phyloP scores from a whole-genome alignment of 495 filamentous ascomycete genomes.

The Penicillium egyptiacum region DNA sequence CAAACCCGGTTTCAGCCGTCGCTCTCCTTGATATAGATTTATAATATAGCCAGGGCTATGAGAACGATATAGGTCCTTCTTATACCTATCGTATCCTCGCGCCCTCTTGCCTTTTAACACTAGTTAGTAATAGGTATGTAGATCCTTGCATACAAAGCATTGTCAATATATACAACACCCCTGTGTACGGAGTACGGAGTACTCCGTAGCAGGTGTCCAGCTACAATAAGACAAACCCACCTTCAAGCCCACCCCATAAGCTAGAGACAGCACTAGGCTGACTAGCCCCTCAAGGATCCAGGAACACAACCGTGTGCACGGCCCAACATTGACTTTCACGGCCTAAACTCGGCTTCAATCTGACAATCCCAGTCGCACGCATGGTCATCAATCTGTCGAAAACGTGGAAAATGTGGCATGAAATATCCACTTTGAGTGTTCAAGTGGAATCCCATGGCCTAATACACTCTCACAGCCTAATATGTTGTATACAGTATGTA shows the following conservation, averaged over 20 bases:
- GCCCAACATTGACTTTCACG: not conserved
- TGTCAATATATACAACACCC: not conserved
- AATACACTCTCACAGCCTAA: not conserved
- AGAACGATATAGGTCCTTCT: no score
- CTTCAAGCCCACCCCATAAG: no score
- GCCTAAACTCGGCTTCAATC: slow-evolving; percentile 6
- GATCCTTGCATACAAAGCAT: not conserved
- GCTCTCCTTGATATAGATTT: no score
- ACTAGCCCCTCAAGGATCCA: slow-evolving; percentile 4
- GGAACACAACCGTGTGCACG: slow-evolving; percentile 3
- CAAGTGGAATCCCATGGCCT: not conserved
- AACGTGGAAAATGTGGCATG: not conserved
- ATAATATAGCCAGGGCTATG: no score
- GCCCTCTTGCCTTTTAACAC: no score
- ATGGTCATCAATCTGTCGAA: not conserved
- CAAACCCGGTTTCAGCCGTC: no score
- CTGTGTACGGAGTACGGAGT: no score
- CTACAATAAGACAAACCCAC: not conserved
- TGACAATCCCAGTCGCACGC: not conserved
- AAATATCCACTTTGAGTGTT: not conserved
- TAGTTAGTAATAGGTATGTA: not conserved
- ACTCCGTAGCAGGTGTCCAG: not conserved
- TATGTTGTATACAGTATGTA: not conserved
- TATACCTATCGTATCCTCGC: no score
- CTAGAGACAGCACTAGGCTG: not conserved